phyloP scores from a whole-genome alignment of 2,329 filamentous ascomycete genomes.

The Alternaria sp. region DNA sequence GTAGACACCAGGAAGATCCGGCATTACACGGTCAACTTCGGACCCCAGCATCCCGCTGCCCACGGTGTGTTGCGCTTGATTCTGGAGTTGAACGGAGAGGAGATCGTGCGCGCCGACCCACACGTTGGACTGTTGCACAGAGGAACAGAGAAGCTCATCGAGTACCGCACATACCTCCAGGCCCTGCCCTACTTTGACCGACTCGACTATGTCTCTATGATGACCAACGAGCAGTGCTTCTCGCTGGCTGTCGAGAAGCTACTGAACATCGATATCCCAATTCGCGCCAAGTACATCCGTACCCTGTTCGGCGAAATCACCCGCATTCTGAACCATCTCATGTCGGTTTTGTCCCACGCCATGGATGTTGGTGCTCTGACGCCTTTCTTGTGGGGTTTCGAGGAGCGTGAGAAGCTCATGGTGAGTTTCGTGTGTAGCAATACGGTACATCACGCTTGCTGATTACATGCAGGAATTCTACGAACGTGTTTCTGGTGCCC shows the following conservation, averaged over 20 bases:
- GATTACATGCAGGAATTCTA: constrained; percentile 84
- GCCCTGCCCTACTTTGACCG: constrained; percentile 98
- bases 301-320: constrained; percentile 97
- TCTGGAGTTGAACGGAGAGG: constrained; percentile 96
- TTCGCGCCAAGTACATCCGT: constrained; percentile 95
- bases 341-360: constrained; percentile 95
- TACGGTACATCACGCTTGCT: constrained; percentile 9
- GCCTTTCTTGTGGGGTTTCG: constrained; percentile 98
- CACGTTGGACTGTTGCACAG: constrained; percentile 96
- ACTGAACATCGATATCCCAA: constrained; percentile 93
- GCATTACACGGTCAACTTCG: constrained; percentile 99
- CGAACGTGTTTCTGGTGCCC: constrained; percentile 96
- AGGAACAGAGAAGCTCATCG: constrained; percentile 98
- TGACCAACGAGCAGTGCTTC: constrained; percentile 99
- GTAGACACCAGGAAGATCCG: constrained; percentile 82
- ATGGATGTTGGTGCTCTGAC: constrained; percentile 99
- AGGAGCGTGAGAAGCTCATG: constrained; percentile 99
- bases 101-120: constrained; percentile 94
- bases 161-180: constrained; percentile 99
- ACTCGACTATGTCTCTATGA: constrained; percentile 99
- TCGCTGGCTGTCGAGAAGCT: constrained; percentile 96
- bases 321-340: constrained; percentile 92
- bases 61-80: constrained; percentile 98
- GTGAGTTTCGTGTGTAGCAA: constrained; percentile 58
- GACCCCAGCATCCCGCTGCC: constrained; percentile 96